Conservation (phyloP, 1,139 yeast species). For the Candida glucosophila region DNA sequence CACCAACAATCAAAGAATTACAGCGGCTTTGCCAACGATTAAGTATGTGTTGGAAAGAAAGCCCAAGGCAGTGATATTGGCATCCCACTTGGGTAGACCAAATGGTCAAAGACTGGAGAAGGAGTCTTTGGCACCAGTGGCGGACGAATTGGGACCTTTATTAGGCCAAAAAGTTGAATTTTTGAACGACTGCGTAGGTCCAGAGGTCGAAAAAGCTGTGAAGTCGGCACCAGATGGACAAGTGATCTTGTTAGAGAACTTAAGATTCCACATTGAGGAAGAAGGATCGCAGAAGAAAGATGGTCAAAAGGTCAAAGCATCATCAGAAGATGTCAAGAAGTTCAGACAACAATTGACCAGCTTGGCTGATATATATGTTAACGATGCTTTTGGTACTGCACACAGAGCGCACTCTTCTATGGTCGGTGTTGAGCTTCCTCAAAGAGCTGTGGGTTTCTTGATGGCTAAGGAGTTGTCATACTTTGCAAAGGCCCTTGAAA, state of each 20-base stretch:
- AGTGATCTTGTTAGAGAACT: conserved; percentile 81
- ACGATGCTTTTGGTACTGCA: conserved; percentile 97
- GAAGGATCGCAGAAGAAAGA: conserved; percentile 80
- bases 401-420: conserved; percentile 99
- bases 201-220: conserved; percentile 72
- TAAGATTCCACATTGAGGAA: conserved; percentile 96
- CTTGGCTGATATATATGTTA: conserved; percentile 90
- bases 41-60: conserved; percentile 82
- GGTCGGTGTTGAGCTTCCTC: conserved; percentile 90
- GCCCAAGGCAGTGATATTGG: conserved; percentile 83
- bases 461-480: conserved; percentile 93
- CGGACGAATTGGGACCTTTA: conserved; percentile 71
- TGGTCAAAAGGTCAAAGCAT: conserved; percentile 87
- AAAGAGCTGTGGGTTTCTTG: conserved; percentile 95
- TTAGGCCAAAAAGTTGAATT: conserved; percentile 64
- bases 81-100: conserved; percentile 97
- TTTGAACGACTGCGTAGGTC: conserved; percentile 82
- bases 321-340: conserved; percentile 66
- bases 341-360: conserved; percentile 84
- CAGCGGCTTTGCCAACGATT: conserved; percentile 96
- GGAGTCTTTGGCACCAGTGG: conserved; percentile 88
- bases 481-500: conserved; percentile 95
- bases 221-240: conserved; percentile 62
- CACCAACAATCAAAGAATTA: conserved; percentile 98
- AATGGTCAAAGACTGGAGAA: conserved; percentile 79